A percentile compares a stretch with the other conserved stretches of the same genome.
These are phyloP conservation scores for Monotropa hypopitys DNA, from an alignment of 179 eudicot genomes.

Conservation along the genomic window DNA sequence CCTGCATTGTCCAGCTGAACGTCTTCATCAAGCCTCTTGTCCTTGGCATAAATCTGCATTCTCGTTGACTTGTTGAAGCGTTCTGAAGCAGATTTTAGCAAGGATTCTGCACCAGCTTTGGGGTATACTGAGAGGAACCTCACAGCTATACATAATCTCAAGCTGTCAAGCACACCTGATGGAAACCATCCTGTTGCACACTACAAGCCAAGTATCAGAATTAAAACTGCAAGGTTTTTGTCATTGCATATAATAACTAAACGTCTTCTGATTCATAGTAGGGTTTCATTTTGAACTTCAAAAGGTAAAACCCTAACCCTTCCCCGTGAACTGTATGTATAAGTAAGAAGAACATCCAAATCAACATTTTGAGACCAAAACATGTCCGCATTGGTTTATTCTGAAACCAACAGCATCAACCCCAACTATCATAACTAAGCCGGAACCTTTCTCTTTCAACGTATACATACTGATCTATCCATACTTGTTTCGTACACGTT, in stretches of 20 bases:
- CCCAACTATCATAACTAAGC: not conserved
- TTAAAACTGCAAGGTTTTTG: not conserved
- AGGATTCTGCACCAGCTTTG: conserved; percentile 44
- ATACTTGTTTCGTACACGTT: too few species aligned
- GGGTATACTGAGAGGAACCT: conserved; percentile 70
- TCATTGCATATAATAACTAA: too few species aligned
- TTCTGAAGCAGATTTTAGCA: conserved; percentile 32
- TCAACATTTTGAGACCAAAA: too few species aligned
- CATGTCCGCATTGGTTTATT: too few species aligned
- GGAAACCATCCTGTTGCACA: conserved; percentile 76
- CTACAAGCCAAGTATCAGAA: conserved; percentile 26
- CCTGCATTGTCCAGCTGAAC: conserved; percentile 43
- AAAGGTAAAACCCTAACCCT: too few species aligned
- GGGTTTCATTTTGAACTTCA: too few species aligned
- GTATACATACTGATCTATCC: too few species aligned
- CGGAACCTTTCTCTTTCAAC: not conserved
- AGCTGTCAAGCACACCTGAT: conserved; percentile 29
- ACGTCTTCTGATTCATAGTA: not conserved
- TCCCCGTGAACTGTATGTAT: too few species aligned
- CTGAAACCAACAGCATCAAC: not conserved
- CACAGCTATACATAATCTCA: conserved; percentile 48
- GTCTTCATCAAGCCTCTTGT: conserved; percentile 31
- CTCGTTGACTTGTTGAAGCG: conserved; percentile 59
- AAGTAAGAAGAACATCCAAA: too few species aligned
- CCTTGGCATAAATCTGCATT: conserved; percentile 22